Evolutionary conservation across 345 rosid species (phyloP), one percentile per base, ranked within the genome.

Genomic region (Gossypium mustelinum): DNA sequence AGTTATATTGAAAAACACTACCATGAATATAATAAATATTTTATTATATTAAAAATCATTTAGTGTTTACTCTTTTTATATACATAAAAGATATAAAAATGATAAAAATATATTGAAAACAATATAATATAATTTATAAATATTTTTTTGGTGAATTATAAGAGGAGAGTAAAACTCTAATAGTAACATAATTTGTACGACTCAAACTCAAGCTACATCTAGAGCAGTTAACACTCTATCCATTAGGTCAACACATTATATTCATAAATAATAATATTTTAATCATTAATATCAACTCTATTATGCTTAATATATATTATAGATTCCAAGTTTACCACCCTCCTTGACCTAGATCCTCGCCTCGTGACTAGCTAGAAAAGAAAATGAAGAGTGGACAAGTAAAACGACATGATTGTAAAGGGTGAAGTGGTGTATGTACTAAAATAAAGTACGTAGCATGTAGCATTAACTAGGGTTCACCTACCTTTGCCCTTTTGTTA

Each of bases 151-250:
- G 0, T 34, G 1, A 34, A 34, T 34, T 34, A 34, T 34, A 34
- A 4, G 1, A 4, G 6, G 0, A 34, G 1, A 5, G 1, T 34
- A 34, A 34, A 34, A 0, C 1, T 4, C 1, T 34, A 34, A 4
- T 34, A 34, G 1, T 0, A 34, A 34, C 0, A 34, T 0, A 4
- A 34, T 34, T 34, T 4, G 1, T 1, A 0, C 5, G 0, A 34
- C 1, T 34, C 1, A 0, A 34, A 34, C 7, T 34, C 0, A 34
- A 34, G 0, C 0, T 5, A 34, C 0, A 4, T 4, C 1, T 34
- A 34, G 0, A 34, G 0, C 0, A 34, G 0, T 34, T 4, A 34
- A 34, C 6, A 4, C 1, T 0, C 1, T 34, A 34, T 3, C 6
- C 0, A 34, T 34, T 34, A 34, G 41, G 0, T 34, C 1, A 34